phyloP scores from a whole-genome alignment of 2,329 filamentous ascomycete species.

The Colletotrichum limetticola region DNA sequence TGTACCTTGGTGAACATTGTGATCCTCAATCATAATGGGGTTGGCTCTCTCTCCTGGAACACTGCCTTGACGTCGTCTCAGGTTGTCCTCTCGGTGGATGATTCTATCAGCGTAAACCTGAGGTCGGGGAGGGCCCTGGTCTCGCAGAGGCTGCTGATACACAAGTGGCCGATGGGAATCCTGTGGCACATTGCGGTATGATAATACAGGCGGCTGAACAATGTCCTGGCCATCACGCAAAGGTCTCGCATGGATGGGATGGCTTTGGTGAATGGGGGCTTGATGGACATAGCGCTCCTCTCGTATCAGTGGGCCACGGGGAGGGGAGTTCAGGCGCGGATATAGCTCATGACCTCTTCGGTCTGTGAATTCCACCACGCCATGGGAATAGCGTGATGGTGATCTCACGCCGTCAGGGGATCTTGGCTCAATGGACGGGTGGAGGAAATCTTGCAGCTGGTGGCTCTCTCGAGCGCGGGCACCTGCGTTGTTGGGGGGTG shows the following conservation, averaged over 20 bases:
- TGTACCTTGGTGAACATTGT: slow-evolving; percentile 37
- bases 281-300: background rate
- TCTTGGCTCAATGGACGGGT: slow-evolving; percentile 58
- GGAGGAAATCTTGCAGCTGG: slow-evolving; percentile 54
- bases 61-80: background rate
- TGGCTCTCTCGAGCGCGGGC: slow-evolving; percentile 34
- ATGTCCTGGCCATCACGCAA: background rate
- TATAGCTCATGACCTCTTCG: slow-evolving; percentile 13
- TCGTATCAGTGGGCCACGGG: slow-evolving; percentile 8
- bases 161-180: slow-evolving; percentile 34
- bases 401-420: slow-evolving; percentile 45
- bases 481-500: slow-evolving; percentile 37
- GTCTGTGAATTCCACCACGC: slow-evolving; percentile 27
- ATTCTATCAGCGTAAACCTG: slow-evolving; percentile 36
- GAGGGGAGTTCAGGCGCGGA: slow-evolving; percentile 3
- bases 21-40: slow-evolving; percentile 52
- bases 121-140: slow-evolving; percentile 44
- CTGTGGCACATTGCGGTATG: slow-evolving; percentile 21
- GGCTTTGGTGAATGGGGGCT: background rate
- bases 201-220: background rate
- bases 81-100: background rate
- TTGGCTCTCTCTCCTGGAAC: slow-evolving; percentile 42
- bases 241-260: slow-evolving; percentile 8
- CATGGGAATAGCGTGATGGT: slow-evolving; percentile 10
- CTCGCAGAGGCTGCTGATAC: slow-evolving; percentile 38